A percentile compares a stretch with the other conserved stretches of the same genome.
phyloP scores from a whole-genome alignment of 495 filamentous ascomycete species.

The Neurospora sublineolata region DNA sequence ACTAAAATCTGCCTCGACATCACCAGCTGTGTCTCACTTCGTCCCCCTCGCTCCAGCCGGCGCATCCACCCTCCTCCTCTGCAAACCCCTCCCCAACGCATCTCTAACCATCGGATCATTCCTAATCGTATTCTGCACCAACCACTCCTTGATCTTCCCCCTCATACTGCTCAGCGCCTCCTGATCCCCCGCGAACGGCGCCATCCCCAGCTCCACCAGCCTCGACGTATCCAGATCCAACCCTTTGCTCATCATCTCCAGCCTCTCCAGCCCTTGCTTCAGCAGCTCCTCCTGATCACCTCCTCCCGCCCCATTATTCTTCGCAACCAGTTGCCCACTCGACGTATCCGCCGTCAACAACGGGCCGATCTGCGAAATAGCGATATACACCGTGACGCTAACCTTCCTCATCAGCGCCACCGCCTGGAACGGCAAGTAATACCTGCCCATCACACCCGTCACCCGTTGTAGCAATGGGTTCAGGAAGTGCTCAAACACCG shows the following conservation, averaged over 20 bases:
- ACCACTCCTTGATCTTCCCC: slow-evolving; percentile 60
- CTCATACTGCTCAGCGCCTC: slow-evolving; percentile 47
- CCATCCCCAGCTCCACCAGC: slow-evolving; percentile 63
- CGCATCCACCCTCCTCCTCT: slow-evolving; percentile 45
- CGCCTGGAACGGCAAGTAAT: slow-evolving; percentile 82
- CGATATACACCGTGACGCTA: slow-evolving; percentile 74
- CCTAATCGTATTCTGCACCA: slow-evolving; percentile 63
- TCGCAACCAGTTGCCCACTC: slow-evolving; percentile 14
- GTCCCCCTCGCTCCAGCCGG: slow-evolving; percentile 45
- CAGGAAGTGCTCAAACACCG: slow-evolving; percentile 44
- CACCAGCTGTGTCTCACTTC: slow-evolving; percentile 15
- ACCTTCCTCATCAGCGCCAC: slow-evolving; percentile 66
- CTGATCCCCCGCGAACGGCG: slow-evolving; percentile 68
- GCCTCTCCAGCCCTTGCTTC: slow-evolving; percentile 40
- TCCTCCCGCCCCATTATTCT: slow-evolving; percentile 11
- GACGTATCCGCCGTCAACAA: slow-evolving; percentile 36
- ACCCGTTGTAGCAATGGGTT: slow-evolving; percentile 48
- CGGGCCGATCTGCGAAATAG: slow-evolving; percentile 72
- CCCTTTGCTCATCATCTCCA: slow-evolving; percentile 41
- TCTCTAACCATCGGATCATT: slow-evolving; percentile 64
- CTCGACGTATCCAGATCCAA: slow-evolving; percentile 57
- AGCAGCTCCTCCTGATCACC: slow-evolving; percentile 25
- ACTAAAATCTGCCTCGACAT: neutral
- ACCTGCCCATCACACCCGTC: slow-evolving; percentile 34
- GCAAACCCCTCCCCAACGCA: slow-evolving; percentile 52